Evolutionary conservation across 2,329 filamentous ascomycete genomes (phyloP), one percentile per base, ranked within the genome.

Genomic region (Rhynchosporium secalis): DNA sequence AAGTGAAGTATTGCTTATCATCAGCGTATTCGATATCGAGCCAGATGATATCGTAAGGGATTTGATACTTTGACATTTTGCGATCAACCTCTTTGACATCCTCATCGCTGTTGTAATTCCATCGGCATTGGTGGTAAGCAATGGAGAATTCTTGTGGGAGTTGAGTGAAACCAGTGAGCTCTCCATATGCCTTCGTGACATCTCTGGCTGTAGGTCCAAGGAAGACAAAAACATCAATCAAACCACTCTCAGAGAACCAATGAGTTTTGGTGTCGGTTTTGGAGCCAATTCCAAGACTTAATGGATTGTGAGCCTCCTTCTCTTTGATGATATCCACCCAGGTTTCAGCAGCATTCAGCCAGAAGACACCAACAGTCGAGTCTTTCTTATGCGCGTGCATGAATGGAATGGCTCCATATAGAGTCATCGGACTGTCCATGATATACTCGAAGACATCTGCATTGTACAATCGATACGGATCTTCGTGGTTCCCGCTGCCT

Each of bases 31-130:
- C 95, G 69, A 99, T 91, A 72, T 99, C 95, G 20, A 99, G 86
- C 95, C 95, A 99, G 72, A 99, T 99, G 67, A 98, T 91, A 76
- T 99, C 95, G 78, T 98, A 99, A 0, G 95, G 95, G 60, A 99
- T 97, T 74, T 91, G 88, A 77, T 88, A 86, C 78, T 95, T 96
- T 79, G 98, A 93, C 79, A 99, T 96, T 75, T 96, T 96, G 68
- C 90, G 87, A 75, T 98, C 93, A 47, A 99, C 94, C 72, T 98
- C 93, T 76, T 91, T 96, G 62, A 99, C 93, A 76, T 99, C 95
- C 67, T 97, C 92, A 71, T 97, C 94, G 1, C 92, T 96, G 61
- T 97, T 88, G 74, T 99, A 99, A 78, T 99, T 99, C 95, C 95
- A 99, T 70, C 95, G 90, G 76, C 95, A 98, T 76, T 99, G 95